These are phyloP conservation scores for Monilinia laxa DNA, from an alignment of 2,329 filamentous ascomycete species.

Conservation along the genomic window DNA sequence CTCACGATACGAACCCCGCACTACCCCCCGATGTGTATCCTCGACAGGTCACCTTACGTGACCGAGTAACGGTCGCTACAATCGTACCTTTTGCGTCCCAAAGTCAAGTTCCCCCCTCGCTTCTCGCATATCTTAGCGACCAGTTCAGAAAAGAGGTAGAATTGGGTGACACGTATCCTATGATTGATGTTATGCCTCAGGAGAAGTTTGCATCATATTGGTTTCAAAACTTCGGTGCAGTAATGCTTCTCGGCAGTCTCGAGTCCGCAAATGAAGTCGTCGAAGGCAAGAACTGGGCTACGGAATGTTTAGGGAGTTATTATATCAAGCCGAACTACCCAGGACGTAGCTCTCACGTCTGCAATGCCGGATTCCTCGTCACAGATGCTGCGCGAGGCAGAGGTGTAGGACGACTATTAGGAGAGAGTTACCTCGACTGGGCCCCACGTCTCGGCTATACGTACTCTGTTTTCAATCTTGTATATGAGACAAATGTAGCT, in stretches of 20 bases:
- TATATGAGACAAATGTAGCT: slow-evolving; percentile 72
- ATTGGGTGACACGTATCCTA: slow-evolving; percentile 70
- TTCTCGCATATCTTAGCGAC: slow-evolving; percentile 63
- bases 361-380: slow-evolving; percentile 62
- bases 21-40: slow-evolving; percentile 50
- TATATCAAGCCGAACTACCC: slow-evolving; percentile 75
- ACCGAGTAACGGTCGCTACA: slow-evolving; percentile 66
- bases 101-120: slow-evolving; percentile 58
- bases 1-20: slow-evolving; percentile 51
- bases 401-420: slow-evolving; percentile 56
- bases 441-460: slow-evolving; percentile 63
- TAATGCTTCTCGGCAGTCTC: slow-evolving; percentile 68
- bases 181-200: slow-evolving; percentile 61
- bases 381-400: slow-evolving; percentile 55
- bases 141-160: slow-evolving; percentile 71
- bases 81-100: slow-evolving; percentile 65
- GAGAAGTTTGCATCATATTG: slow-evolving; percentile 66
- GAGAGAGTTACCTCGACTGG: slow-evolving; percentile 58
- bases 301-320: slow-evolving; percentile 67
- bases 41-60: slow-evolving; percentile 63
- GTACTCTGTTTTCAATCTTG: slow-evolving; percentile 73
- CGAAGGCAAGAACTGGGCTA: slow-evolving; percentile 59
- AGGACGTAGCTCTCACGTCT: slow-evolving; percentile 70
- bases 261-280: slow-evolving; percentile 51
- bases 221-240: slow-evolving; percentile 71